A percentile compares a stretch with the other conserved stretches of the same genome.
phyloP scores from a whole-genome alignment of 2,329 filamentous ascomycete species.

The Neofusicoccum umdonicola region DNA sequence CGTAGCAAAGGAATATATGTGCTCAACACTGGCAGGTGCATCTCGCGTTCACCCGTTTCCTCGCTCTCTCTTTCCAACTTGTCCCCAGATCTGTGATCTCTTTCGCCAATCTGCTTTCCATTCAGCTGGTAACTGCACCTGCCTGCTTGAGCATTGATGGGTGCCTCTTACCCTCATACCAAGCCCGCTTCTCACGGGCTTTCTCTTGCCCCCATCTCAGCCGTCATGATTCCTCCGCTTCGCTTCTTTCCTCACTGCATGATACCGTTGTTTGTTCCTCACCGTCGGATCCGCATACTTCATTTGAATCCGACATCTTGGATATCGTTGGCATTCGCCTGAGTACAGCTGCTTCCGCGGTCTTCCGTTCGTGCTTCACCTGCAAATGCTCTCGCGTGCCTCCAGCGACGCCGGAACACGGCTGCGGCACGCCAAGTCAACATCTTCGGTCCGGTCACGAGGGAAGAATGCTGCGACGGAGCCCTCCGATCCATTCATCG shows the following conservation, averaged over 20 bases:
- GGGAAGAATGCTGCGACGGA: conserved; percentile 19
- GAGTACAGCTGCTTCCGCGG: not conserved
- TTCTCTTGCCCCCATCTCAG: not conserved
- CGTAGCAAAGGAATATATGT: no score
- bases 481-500: conserved; percentile 27
- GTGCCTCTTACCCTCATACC: not conserved
- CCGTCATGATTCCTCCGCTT: not conserved
- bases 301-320: not conserved
- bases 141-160: not conserved
- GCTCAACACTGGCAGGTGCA: not conserved
- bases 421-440: conserved; percentile 38
- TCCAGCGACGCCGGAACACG: conserved; percentile 37
- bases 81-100: not conserved
- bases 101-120: not conserved
- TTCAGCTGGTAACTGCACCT: not conserved
- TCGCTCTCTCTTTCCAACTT: not conserved
- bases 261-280: conserved; percentile 1
- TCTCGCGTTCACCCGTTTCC: not conserved
- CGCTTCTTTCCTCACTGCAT: not conserved
- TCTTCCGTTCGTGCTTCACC: not conserved
- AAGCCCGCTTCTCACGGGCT: not conserved
- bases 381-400: conserved; percentile 34
- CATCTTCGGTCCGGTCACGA: conserved; percentile 31
- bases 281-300: conserved; percentile 5
- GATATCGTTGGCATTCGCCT: conserved; percentile 10